Evolutionary conservation across 345 rosid species (phyloP).

Genomic region (Rubroshorea leprosula): DNA sequence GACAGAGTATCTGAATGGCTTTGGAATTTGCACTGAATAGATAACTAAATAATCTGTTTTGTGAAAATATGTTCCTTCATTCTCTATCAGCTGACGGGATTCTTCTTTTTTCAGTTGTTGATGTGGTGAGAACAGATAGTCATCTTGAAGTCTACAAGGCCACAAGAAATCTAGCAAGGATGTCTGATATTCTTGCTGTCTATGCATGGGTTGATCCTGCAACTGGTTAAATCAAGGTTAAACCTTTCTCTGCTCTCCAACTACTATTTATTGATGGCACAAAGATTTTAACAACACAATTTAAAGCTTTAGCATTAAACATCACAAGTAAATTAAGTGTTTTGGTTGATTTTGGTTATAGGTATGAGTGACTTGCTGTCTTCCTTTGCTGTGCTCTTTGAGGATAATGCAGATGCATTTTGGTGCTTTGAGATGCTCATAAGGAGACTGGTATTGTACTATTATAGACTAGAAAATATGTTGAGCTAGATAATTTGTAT

Average conservation of each 20-base stretch:
- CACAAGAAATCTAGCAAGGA: slow-evolving; percentile 75
- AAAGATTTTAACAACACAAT: not conserved
- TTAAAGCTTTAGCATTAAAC: not conserved
- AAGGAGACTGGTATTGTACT: slow-evolving; percentile 92
- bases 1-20: too few species aligned
- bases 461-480: slow-evolving; percentile 8
- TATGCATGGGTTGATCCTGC: slow-evolving; percentile 97
- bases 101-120: slow-evolving; percentile 59
- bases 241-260: not conserved
- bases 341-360: slow-evolving; percentile 21
- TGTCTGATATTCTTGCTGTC: slow-evolving; percentile 94
- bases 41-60: slow-evolving; percentile 36
- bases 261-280: not conserved
- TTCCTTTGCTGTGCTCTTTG: slow-evolving; percentile 85
- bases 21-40: slow-evolving; percentile 90
- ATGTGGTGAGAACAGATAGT: slow-evolving; percentile 90
- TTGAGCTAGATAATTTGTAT: slow-evolving; percentile 12
- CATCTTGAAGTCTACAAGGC: slow-evolving; percentile 91
- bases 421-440: slow-evolving; percentile 99
- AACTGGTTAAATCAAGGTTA: slow-evolving; percentile 96
- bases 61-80: not conserved
- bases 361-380: slow-evolving; percentile 97
- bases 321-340: slow-evolving; percentile 10
- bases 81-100: slow-evolving; percentile 13
- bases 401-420: slow-evolving; percentile 91